Conservation (phyloP, 768 basidiomycete genomes). For the Hydnum rufescens region DNA sequence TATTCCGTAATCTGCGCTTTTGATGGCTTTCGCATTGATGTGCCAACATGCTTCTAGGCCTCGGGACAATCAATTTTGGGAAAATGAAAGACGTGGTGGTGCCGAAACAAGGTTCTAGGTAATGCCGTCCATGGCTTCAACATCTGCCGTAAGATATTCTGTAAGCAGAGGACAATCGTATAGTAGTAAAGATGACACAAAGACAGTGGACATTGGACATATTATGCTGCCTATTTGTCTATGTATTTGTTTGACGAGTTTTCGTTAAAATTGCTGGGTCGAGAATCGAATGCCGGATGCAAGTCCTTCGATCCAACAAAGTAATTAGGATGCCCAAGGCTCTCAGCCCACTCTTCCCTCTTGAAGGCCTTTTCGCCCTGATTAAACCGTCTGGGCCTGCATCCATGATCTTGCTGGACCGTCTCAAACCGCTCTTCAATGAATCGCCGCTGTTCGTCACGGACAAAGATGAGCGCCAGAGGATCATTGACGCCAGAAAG, state of each 20-base stretch:
- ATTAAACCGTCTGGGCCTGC: constrained; percentile 84
- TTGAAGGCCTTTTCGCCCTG: constrained; percentile 72
- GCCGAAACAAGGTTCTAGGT: too few relatives aligned
- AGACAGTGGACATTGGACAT: too few relatives aligned
- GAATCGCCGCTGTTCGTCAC: constrained; percentile 55
- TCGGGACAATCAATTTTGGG: constrained; percentile 3
- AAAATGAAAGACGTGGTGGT: neutral
- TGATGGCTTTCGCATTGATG: neutral
- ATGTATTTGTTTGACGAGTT: too few relatives aligned
- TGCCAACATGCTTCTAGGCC: neutral
- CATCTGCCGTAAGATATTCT: too few relatives aligned
- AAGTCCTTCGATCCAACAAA: neutral
- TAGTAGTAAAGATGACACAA: too few relatives aligned
- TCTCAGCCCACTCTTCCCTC: constrained; percentile 30
- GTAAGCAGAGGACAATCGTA: too few relatives aligned
- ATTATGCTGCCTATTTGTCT: too few relatives aligned
- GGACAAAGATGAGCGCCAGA: constrained; percentile 9
- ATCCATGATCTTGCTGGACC: constrained; percentile 78
- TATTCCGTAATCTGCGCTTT: neutral
- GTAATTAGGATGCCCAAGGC: constrained; percentile 45
- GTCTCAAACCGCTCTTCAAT: constrained; percentile 58
- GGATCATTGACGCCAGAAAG: constrained; percentile 18
- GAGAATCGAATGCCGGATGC: too few relatives aligned
- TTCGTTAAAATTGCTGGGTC: too few relatives aligned
- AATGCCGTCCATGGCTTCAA: too few relatives aligned